A percentile compares a stretch with the other conserved stretches of the same genome.
Conservation (phyloP, 768 basidiomycete species). For the Albatrellus ellisii region DNA sequence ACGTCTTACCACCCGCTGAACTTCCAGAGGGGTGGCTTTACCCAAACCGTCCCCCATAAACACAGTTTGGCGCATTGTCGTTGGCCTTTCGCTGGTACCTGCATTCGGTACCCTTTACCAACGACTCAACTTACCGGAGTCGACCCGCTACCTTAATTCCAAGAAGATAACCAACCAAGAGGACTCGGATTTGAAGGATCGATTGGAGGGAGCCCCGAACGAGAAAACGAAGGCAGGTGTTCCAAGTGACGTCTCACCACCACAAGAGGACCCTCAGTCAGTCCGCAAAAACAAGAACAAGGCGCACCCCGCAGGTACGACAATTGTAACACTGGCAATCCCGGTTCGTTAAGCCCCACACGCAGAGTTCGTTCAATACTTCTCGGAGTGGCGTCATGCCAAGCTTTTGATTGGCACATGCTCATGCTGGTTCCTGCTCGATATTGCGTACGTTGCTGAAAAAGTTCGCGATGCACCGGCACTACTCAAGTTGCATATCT, state of each 20-base stretch:
- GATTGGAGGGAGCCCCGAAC: too few relatives aligned
- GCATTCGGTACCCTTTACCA: slow-evolving; percentile 67
- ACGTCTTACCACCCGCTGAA: slow-evolving; percentile 17
- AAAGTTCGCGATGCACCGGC: too few relatives aligned
- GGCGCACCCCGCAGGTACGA: slow-evolving; percentile 9
- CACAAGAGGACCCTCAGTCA: slow-evolving; percentile 16
- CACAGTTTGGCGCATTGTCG: slow-evolving; percentile 62
- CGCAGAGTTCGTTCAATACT: slow-evolving; percentile 48
- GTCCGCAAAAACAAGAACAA: slow-evolving; percentile 22
- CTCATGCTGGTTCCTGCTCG: slow-evolving; percentile 63
- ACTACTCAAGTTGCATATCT: neutral
- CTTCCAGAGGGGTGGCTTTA: neutral
- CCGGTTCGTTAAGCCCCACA: neutral
- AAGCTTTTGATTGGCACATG: slow-evolving; percentile 58
- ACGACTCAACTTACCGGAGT: slow-evolving; percentile 61
- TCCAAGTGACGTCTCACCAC: slow-evolving; percentile 5
- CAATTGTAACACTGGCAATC: neutral
- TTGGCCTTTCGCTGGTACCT: slow-evolving; percentile 66
- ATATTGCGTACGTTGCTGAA: slow-evolving; percentile 39
- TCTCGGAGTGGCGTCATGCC: slow-evolving; percentile 58
- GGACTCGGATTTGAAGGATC: neutral
- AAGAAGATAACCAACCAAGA: slow-evolving; percentile 15
- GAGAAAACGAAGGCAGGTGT: neutral
- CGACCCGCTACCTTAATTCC: slow-evolving; percentile 38
- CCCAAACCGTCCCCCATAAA: slow-evolving; percentile 3